Percentiles rank a stretch among this genome's conserved stretches.
Conservation (phyloP, 495 filamentous ascomycete genomes). For the Mycothermus thermophilus region DNA sequence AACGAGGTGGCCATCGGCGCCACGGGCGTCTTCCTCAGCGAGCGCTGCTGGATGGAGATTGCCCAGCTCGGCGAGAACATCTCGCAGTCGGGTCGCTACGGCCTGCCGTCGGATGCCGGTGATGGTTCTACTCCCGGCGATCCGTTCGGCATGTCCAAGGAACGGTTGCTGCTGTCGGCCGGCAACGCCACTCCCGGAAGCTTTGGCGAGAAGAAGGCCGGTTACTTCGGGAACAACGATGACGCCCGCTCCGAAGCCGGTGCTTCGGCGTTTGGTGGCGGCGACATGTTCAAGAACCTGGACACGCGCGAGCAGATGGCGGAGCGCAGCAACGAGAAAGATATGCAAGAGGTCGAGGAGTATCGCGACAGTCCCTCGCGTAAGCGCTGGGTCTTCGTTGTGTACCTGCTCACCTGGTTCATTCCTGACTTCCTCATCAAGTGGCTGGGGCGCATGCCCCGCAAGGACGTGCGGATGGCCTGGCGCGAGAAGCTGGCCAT, state of each 20-base stretch:
- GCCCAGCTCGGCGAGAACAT: slow-evolving; percentile 56
- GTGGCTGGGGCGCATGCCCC: slow-evolving; percentile 68
- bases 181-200: slow-evolving; percentile 45
- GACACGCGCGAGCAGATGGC: slow-evolving; percentile 89
- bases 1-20: slow-evolving; percentile 85
- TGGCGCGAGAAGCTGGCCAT: slow-evolving; percentile 98
- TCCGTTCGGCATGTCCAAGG: slow-evolving; percentile 53
- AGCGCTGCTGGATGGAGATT: slow-evolving; percentile 85
- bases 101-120: slow-evolving; percentile 29
- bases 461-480: slow-evolving; percentile 83
- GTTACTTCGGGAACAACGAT: slow-evolving; percentile 74
- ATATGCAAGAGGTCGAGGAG: slow-evolving; percentile 81
- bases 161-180: slow-evolving; percentile 50
- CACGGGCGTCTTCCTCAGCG: slow-evolving; percentile 90
- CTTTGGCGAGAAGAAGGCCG: slow-evolving; percentile 61
- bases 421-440: slow-evolving; percentile 77
- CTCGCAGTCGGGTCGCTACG: slow-evolving; percentile 39
- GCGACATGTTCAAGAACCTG: slow-evolving; percentile 97
- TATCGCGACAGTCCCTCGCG: slow-evolving; percentile 62
- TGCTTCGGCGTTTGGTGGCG: slow-evolving; percentile 70
- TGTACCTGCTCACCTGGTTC: slow-evolving; percentile 72
- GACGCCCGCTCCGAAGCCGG: slow-evolving; percentile 85
- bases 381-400: slow-evolving; percentile 84
- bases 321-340: slow-evolving; percentile 83
- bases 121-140: slow-evolving; percentile 23